Conservation (phyloP, 495 filamentous ascomycete species). For the Chaetomium fimeti region DNA sequence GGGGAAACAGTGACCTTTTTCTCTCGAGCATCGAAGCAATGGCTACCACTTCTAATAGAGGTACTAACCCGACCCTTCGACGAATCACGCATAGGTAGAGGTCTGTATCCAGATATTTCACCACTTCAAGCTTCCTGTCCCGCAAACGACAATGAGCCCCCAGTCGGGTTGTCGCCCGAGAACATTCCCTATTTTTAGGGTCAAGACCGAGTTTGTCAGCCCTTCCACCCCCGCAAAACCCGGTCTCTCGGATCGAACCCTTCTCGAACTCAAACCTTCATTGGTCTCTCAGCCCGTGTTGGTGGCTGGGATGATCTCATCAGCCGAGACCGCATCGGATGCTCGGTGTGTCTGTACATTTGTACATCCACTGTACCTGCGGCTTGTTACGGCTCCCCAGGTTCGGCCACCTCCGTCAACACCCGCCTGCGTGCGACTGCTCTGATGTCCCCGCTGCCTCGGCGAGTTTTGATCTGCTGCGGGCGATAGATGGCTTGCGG, state of each 20-base stretch:
- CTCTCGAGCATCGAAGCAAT: too few species aligned
- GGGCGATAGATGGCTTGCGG: slow-evolving; percentile 9
- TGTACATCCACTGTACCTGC: not conserved
- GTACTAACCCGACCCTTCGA: too few species aligned
- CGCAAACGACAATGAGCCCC: not conserved
- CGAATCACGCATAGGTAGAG: too few species aligned
- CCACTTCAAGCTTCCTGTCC: not conserved
- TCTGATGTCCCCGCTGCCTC: not conserved
- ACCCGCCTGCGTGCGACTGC: not conserved
- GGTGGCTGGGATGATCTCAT: slow-evolving; percentile 11
- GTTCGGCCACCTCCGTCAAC: not conserved
- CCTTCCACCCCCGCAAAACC: slow-evolving; percentile 7
- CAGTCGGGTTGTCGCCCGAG: not conserved
- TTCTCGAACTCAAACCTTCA: too few species aligned
- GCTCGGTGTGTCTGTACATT: too few species aligned
- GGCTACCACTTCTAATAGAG: too few species aligned
- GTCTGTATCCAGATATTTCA: not conserved
- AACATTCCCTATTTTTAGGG: slow-evolving; percentile 2
- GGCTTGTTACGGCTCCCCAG: slow-evolving; percentile 14
- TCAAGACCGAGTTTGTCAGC: slow-evolving; percentile 4
- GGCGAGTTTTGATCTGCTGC: too few species aligned
- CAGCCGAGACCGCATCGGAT: not conserved
- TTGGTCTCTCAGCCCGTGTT: too few species aligned
- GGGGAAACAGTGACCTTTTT: not conserved
- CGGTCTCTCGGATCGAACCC: not conserved